Conservation (phyloP, 192 early-diverging fungal species). For the Entomortierella parvispora region DNA sequence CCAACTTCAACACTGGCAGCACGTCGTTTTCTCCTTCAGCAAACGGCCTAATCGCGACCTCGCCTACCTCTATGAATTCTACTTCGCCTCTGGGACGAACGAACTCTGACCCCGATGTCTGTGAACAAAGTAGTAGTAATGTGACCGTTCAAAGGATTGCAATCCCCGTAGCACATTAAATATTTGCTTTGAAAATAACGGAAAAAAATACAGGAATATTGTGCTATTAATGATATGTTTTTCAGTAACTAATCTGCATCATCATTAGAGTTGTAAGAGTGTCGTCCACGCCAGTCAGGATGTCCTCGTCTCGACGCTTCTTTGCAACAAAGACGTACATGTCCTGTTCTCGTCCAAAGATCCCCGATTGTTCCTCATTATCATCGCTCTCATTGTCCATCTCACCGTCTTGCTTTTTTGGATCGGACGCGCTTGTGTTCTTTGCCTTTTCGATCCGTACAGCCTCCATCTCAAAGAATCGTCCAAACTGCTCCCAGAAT, state of each 20-base stretch:
- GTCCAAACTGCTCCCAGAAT: slow-evolving; percentile 66
- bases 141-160: background rate
- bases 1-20: too few relatives aligned
- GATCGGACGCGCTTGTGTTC: background rate
- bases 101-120: background rate
- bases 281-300: slow-evolving; percentile 54
- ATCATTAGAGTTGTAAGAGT: slow-evolving; percentile 59
- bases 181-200: too few relatives aligned
- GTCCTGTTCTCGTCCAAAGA: slow-evolving; percentile 55
- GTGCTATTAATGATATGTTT: too few relatives aligned
- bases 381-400: slow-evolving; percentile 23
- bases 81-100: background rate
- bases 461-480: slow-evolving; percentile 60
- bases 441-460: slow-evolving; percentile 42
- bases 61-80: too few relatives aligned
- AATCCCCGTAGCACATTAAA: slow-evolving; percentile 4
- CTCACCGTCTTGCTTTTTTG: background rate
- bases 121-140: background rate
- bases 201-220: too few relatives aligned
- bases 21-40: too few relatives aligned
- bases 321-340: slow-evolving; percentile 53
- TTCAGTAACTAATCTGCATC: slow-evolving; percentile 47
- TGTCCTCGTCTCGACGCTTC: slow-evolving; percentile 46
- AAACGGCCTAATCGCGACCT: too few relatives aligned
- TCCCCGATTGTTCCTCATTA: background rate